Evolutionary conservation across 495 filamentous ascomycete species (phyloP).

Genomic region (Aspergillus funiculosus): DNA sequence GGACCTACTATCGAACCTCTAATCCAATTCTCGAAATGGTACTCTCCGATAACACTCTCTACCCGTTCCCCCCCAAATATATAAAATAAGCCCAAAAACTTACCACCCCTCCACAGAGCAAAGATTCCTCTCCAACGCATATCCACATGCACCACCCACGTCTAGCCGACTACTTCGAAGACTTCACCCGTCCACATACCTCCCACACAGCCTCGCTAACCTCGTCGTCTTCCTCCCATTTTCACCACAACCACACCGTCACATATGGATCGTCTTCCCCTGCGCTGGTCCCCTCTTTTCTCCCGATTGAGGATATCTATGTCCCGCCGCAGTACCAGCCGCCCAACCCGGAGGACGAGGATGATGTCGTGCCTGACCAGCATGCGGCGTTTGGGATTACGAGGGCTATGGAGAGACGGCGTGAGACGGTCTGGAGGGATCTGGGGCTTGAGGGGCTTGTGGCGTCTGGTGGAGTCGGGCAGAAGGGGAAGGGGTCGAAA

Average conservation of each 20-base stretch:
- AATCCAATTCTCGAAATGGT: no score
- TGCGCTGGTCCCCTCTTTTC: conserved; percentile 39
- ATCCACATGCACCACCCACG: conserved; percentile 77
- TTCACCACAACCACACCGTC: conserved; percentile 18
- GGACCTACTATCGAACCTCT: no score
- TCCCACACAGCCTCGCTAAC: conserved; percentile 21
- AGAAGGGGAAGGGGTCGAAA: conserved; percentile 19
- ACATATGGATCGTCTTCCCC: conserved; percentile 35
- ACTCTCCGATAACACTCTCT: no score
- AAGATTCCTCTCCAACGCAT: conserved; percentile 82
- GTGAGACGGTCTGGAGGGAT: conserved; percentile 81
- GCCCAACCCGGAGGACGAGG: conserved; percentile 94
- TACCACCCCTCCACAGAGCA: conserved; percentile 54
- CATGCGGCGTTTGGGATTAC: conserved; percentile 95
- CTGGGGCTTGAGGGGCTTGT: conserved; percentile 70
- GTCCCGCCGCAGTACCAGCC: conserved; percentile 86
- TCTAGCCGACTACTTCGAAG: conserved; percentile 89
- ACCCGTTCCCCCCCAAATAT: neutral
- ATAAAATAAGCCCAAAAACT: conserved; percentile 8
- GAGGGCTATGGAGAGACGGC: conserved; percentile 59
- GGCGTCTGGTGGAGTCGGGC: conserved; percentile 31
- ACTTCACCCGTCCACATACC: conserved; percentile 52
- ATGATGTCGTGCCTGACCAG: conserved; percentile 95
- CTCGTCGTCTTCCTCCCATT: conserved; percentile 18
- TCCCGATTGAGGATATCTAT: conserved; percentile 67